phyloP scores from a whole-genome alignment of 345 rosid species.

The Gossypium arboreum region DNA sequence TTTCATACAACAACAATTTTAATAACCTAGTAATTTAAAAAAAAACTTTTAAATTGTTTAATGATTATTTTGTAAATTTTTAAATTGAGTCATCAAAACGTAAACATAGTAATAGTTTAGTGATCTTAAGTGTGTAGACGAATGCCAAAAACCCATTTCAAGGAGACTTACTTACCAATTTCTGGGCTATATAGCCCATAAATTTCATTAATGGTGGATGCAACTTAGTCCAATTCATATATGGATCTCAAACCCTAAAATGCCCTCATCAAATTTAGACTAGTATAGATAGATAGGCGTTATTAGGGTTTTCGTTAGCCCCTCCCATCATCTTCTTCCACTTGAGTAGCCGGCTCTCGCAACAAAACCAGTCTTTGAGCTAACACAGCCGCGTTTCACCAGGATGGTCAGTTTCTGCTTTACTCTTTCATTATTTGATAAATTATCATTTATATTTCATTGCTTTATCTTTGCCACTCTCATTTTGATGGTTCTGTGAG shows the following conservation, averaged over 20 bases:
- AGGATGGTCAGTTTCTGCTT: conserved; percentile 10
- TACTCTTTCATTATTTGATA: no score
- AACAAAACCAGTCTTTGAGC: not conserved
- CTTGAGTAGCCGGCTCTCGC: not conserved
- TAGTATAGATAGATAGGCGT: not conserved
- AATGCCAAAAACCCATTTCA: no score
- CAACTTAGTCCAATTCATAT: not conserved
- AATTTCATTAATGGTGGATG: not conserved
- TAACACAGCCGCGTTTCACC: not conserved
- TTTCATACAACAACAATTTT: no score
- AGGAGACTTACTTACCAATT: no score
- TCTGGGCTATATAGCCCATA: not conserved
- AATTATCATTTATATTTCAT: not conserved
- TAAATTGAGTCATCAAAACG: no score
- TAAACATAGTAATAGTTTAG: no score
- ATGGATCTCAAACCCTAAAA: not conserved
- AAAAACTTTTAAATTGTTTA: no score
- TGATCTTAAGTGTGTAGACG: no score
- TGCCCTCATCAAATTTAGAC: not conserved
- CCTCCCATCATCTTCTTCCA: not conserved
- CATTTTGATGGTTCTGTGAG: no score
- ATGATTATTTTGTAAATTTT: no score
- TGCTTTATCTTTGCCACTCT: not conserved
- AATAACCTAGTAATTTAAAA: no score
- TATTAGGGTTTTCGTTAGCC: not conserved